Evolutionary conservation across 768 basidiomycete species (phyloP).

Genomic region (Crassisporium funariophilum): DNA sequence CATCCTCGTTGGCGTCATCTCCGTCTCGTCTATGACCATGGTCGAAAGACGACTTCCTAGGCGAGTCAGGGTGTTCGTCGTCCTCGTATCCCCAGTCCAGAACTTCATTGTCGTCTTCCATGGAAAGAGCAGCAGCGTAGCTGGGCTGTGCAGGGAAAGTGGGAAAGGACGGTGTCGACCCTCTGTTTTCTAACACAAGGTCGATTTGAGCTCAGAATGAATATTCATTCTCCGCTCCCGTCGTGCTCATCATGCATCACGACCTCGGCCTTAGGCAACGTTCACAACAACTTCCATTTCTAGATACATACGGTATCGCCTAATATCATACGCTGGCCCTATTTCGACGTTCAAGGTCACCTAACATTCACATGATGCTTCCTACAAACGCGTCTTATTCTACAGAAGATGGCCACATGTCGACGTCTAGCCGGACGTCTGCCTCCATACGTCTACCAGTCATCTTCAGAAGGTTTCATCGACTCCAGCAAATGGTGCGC

Average conservation of each 20-base stretch:
- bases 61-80: slow-evolving; percentile 36
- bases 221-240: slow-evolving; percentile 22
- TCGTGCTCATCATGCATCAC: slow-evolving; percentile 4
- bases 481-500: slow-evolving; percentile 86
- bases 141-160: slow-evolving; percentile 7
- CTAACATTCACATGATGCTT: slow-evolving; percentile 40
- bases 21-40: slow-evolving; percentile 16
- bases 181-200: slow-evolving; percentile 15
- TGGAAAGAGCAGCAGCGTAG: slow-evolving; percentile 22
- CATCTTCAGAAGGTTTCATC: slow-evolving; percentile 77
- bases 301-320: too few relatives aligned
- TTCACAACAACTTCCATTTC: too few relatives aligned
- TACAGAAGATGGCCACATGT: slow-evolving; percentile 38
- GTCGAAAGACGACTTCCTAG: slow-evolving; percentile 22
- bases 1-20: slow-evolving; percentile 51
- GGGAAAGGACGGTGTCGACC: slow-evolving; percentile 7
- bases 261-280: too few relatives aligned
- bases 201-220: slow-evolving; percentile 26
- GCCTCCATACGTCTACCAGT: slow-evolving; percentile 63
- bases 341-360: slow-evolving; percentile 35
- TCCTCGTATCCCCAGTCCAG: slow-evolving; percentile 69
- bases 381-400: slow-evolving; percentile 41
- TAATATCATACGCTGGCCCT: slow-evolving; percentile 36
- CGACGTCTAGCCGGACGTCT: slow-evolving; percentile 30
- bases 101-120: slow-evolving; percentile 70